These are phyloP conservation scores for Eucalyptus guilfoylei DNA, from an alignment of 345 rosid genomes.

Conservation along the genomic window DNA sequence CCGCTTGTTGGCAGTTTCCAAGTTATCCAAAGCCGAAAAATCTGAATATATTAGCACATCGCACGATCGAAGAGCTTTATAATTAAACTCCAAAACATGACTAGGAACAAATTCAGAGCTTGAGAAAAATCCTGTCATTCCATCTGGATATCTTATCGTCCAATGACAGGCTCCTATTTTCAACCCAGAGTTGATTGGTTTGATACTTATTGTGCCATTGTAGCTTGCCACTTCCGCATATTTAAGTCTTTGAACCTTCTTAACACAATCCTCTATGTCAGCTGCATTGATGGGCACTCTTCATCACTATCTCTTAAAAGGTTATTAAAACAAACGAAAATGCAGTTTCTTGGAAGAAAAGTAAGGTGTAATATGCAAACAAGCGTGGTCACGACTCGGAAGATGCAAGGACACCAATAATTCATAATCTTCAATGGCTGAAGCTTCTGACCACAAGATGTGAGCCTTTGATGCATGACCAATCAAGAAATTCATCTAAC, in stretches of 20 bases:
- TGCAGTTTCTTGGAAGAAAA: not conserved
- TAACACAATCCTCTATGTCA: conserved; percentile 52
- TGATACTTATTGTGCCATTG: conserved; percentile 55
- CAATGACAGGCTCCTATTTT: conserved; percentile 85
- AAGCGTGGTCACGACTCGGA: not conserved
- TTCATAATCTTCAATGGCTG: not conserved
- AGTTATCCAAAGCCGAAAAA: conserved; percentile 18
- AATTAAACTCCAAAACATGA: conserved; percentile 45
- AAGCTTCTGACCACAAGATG: not conserved
- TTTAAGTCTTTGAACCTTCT: conserved; percentile 48
- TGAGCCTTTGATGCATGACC: not conserved
- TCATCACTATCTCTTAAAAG: not conserved
- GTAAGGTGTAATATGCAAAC: not conserved
- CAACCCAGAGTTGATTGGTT: conserved; percentile 67
- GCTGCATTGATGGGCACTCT: conserved; percentile 39
- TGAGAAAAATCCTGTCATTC: conserved; percentile 39
- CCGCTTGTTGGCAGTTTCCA: conserved; percentile 17
- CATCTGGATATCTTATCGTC: conserved; percentile 45
- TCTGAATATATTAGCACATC: conserved; percentile 64
- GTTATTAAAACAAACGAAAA: not conserved
- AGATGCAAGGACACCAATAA: not conserved
- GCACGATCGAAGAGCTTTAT: conserved; percentile 28
- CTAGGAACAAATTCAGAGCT: conserved; percentile 41
- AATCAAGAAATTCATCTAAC: not conserved
- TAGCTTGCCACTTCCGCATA: conserved; percentile 74